Evolutionary conservation across 257 asterid genomes (phyloP), one percentile per base, ranked within the genome.

Genomic region (Verbena officinalis): DNA sequence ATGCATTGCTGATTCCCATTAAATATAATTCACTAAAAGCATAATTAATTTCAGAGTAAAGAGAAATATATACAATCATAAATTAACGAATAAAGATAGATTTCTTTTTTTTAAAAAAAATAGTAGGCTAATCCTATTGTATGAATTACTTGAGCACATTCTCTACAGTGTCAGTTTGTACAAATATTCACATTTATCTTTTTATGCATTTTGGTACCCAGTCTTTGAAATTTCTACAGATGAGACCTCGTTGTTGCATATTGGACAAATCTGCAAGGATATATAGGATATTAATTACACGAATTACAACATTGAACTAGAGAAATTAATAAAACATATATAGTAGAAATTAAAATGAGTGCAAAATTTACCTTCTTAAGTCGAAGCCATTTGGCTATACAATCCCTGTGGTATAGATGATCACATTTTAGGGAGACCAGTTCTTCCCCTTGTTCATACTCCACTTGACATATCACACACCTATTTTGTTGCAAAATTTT

Each of bases 381-480:
- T 42, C 75, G 89, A 34, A 85, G 85, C 92, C 92, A 85, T 50
- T 73, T 67, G 53, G 73, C 46, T 13, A 85, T 78, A 71, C 92
- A 85, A 30, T 85, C 82, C 30, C 48, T 56, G 45, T 82, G 92
- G 69, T 77, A 85, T 2, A 65, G 77, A 73, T 85, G 92, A 52
- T 80, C 77, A 60, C 92, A 85, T 5, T 55, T 62, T 7, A 85
- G 78, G 31, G 67, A 54, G 7, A 76, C 89, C 39, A 82, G 75
- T 55, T 80, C 50, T 36, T 85, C 92, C 73, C 78, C 92, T 42
- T 69, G 64, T 72, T 78, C 92, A 33, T 77, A 85, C 68, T 85
- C 92, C 72, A 85, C 64, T 78, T 82, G 92, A 70, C 92, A 85
- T 69, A 85, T 78, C 58, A 82, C 88, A 52, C 92, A 85, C 78